Evolutionary conservation across 148 eudicot genomes (phyloP).

Genomic region (Cornus controversa): DNA sequence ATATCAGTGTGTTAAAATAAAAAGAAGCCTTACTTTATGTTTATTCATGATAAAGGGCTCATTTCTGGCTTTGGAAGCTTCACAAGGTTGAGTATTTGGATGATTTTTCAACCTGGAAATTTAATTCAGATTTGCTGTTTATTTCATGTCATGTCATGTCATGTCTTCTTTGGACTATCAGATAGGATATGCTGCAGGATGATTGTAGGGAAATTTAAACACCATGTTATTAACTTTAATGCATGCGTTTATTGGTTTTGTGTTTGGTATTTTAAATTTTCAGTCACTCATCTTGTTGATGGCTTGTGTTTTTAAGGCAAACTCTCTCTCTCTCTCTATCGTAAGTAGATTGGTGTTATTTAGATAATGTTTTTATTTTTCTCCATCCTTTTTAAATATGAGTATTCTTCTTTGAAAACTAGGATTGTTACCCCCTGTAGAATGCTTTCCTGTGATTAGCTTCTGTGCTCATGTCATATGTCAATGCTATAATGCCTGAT

Average conservation of each 20-base stretch:
- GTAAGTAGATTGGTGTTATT: not conserved
- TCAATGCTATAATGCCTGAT: slow-evolving; percentile 10
- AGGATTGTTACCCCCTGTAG: not conserved
- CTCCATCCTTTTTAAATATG: not conserved
- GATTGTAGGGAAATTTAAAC: not conserved
- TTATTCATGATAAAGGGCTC: not conserved
- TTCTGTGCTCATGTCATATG: not conserved
- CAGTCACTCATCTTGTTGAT: not conserved
- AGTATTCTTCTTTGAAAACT: not conserved
- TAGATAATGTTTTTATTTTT: slow-evolving; percentile 5
- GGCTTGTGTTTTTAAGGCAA: not conserved
- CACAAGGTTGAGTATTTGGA: not conserved
- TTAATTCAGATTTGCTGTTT: not conserved
- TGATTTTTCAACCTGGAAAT: not conserved
- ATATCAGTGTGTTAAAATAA: not conserved
- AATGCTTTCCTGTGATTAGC: not conserved
- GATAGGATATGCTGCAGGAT: not conserved
- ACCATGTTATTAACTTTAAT: not conserved
- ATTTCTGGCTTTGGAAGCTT: not conserved
- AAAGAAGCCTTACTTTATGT: not conserved
- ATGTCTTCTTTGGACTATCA: not conserved
- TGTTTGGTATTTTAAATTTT: not conserved
- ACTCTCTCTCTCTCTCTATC: not conserved
- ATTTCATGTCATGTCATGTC: not conserved
- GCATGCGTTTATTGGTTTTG: not conserved